Evolutionary conservation across 371 early-diverging fungal species (phyloP).

Genomic region (Mortierella sp.): DNA sequence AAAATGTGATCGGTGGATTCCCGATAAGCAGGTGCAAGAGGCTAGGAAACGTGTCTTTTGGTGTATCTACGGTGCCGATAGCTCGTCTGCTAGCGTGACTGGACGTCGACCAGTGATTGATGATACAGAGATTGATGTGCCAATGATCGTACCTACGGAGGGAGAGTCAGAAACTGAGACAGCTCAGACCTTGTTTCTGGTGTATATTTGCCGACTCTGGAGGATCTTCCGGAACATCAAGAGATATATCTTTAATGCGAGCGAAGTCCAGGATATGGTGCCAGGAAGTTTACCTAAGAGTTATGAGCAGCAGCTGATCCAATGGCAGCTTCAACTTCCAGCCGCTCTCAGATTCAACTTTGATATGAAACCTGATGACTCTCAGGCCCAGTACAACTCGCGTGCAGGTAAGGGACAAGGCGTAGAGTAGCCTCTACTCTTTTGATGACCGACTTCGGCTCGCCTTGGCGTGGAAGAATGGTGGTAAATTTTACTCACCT

Average conservation of each 20-base stretch:
- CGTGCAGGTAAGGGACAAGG: conserved; percentile 33
- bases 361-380: conserved; percentile 30
- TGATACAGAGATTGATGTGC: conserved; percentile 38
- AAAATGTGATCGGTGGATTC: conserved; percentile 52
- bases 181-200: conserved; percentile 29
- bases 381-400: conserved; percentile 31
- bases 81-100: conserved; percentile 29
- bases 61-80: conserved; percentile 44
- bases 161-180: conserved; percentile 30
- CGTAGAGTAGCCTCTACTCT: neutral
- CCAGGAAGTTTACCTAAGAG: conserved; percentile 46
- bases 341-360: conserved; percentile 40
- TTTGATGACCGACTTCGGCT: neutral
- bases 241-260: conserved; percentile 44
- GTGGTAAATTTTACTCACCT: too few species aligned
- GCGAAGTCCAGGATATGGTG: conserved; percentile 49
- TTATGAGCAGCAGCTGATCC: conserved; percentile 50
- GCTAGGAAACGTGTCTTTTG: conserved; percentile 40
- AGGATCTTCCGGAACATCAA: conserved; percentile 42
- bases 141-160: conserved; percentile 21
- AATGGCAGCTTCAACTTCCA: conserved; percentile 50
- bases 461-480: too few species aligned
- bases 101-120: conserved; percentile 43
- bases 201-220: conserved; percentile 49
- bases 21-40: conserved; percentile 43